Evolutionary conservation across 192 early-diverging fungal genomes (phyloP).

Genomic region (Neocallimastix lanati): DNA sequence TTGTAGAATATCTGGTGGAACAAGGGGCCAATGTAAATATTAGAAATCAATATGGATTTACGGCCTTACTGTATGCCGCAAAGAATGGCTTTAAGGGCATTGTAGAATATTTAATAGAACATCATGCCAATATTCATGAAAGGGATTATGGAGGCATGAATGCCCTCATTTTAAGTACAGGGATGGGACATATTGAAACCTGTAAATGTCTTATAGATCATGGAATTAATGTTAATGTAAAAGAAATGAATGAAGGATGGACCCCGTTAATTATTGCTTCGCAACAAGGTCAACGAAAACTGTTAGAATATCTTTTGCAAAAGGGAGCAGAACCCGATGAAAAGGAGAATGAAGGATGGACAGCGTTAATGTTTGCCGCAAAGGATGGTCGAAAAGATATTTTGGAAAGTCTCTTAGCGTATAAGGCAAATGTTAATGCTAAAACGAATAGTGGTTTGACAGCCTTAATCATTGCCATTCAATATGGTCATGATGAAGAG

Average conservation of each 20-base stretch:
- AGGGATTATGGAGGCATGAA: neutral
- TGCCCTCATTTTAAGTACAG: neutral
- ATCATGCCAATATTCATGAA: neutral
- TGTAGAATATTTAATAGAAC: neutral
- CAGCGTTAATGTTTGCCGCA: neutral
- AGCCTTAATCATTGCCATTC: neutral
- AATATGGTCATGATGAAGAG: neutral
- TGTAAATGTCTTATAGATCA: neutral
- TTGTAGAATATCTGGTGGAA: neutral
- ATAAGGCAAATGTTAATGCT: neutral
- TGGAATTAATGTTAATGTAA: neutral
- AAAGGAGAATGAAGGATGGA: neutral
- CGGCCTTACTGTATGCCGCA: neutral
- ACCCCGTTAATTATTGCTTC: neutral
- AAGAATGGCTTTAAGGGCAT: neutral
- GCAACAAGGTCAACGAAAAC: neutral
- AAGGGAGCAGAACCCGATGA: neutral
- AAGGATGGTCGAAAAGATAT: neutral
- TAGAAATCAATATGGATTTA: neutral
- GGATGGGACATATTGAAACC: neutral
- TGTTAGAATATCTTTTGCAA: neutral
- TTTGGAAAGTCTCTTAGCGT: neutral
- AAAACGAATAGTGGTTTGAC: neutral
- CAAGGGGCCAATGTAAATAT: neutral
- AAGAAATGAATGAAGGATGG: neutral